Evolutionary conservation across 192 early-diverging fungal genomes (phyloP), one percentile per base, ranked within the genome.

Genomic region (Thamnidium elegans): DNA sequence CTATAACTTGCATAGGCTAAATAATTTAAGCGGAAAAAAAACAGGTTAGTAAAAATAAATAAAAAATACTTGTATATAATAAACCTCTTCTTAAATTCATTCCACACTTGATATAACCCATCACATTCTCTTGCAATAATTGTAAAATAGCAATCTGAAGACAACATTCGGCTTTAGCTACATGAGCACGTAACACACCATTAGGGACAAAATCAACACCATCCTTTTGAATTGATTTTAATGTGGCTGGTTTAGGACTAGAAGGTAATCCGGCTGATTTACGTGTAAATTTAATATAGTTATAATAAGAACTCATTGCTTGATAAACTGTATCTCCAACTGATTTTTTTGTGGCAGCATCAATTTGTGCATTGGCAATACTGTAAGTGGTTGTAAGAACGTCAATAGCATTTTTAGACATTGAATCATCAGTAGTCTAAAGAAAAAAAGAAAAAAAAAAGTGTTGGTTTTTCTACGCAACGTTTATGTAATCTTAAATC

Each of bases 81-180:
- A 50, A 76, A 83, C 81, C 81, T 78, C 76, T 67, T 54, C 81
- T 69, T 32, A 83, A 47, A 65, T 83, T 84, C 30, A 84, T 44
- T 11, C 79, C 82, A 17, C 67, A 71, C 58, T 81, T 84, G 14
- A 81, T 68, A 63, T 84, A 84, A 7, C 82, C 77, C 34, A 77
- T 69, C 10, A 81, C 70, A 45, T 68, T 79, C 32, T 84, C 82
- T 54, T 78, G 70, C 9, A 69, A 65, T 47, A 81, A 55, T 23
- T 79, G 63, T 60, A 84, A 72, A 54, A 84, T 62, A 3, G 73
- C 75, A 1, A 75, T 81, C 60, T 79, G 30, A 15, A 84, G 61
- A 65, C 78, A 61, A 23, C 78, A 63, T 50, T 84, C 82, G 15
- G 82, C 82, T 19, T 77, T 70, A 31, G 79, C 65, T 3, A 84